phyloP scores from a whole-genome alignment of 345 rosid species.

The Linum lewisii region DNA sequence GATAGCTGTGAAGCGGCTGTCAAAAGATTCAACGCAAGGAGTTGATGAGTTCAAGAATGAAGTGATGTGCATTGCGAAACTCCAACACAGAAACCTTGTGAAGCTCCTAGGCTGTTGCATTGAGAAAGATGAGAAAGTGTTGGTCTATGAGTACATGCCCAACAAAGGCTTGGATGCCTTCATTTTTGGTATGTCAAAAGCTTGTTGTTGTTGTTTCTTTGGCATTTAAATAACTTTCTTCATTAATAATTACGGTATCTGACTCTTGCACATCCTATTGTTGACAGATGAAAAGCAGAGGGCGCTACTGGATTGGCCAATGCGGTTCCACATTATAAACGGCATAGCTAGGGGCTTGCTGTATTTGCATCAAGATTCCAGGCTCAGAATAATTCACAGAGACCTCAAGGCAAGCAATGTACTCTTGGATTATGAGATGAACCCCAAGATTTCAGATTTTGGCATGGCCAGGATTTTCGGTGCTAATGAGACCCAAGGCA shows the following conservation, averaged over 20 bases:
- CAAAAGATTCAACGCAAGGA: slow-evolving; percentile 21
- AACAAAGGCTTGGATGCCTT: slow-evolving; percentile 22
- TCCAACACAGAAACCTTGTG: slow-evolving; percentile 27
- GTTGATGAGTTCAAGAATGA: slow-evolving; percentile 23
- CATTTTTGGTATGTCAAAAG: slow-evolving; percentile 15
- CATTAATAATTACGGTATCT: not conserved
- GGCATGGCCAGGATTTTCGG: slow-evolving; percentile 32
- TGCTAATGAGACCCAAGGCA: slow-evolving; percentile 15
- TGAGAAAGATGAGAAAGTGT: slow-evolving; percentile 13
- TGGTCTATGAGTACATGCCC: slow-evolving; percentile 27
- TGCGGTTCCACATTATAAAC: slow-evolving; percentile 21
- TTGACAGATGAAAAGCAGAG: slow-evolving; percentile 16
- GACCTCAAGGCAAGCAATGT: slow-evolving; percentile 29
- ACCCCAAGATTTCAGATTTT: slow-evolving; percentile 33
- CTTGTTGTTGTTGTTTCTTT: not conserved
- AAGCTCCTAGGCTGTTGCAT: slow-evolving; percentile 25
- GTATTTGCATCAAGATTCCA: slow-evolving; percentile 36
- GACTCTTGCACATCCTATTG: not conserved
- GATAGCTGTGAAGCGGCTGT: slow-evolving; percentile 33
- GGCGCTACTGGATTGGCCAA: slow-evolving; percentile 23
- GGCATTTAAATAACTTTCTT: not conserved
- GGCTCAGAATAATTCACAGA: slow-evolving; percentile 27
- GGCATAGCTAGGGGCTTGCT: slow-evolving; percentile 36
- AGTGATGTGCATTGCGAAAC: slow-evolving; percentile 22
- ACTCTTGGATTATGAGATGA: slow-evolving; percentile 27